Base-by-base conservation (phyloP, 2,329 filamentous ascomycete species). In the Metarhizium guizhouense region DNA sequence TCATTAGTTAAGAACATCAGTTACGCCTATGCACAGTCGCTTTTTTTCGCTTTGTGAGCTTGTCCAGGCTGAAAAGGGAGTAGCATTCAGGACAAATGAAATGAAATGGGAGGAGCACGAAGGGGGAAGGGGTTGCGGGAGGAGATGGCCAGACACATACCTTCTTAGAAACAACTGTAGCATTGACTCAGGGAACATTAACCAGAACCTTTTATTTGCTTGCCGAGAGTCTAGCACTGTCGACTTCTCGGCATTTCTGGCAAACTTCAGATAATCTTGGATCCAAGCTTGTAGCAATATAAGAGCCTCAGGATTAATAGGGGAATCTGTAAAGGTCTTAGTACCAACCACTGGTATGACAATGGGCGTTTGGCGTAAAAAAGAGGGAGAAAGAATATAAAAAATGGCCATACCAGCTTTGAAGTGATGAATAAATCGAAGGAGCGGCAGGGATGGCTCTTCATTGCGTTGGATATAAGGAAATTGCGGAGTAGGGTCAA, bases 151-250 rank as follows among this genome's bases (percentile, higher is more conserved):
- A 40, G 42, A 6, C 25, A 64, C 74, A 60, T 70, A 79, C 78
- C 71, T 75, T 56, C 74, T 70, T 38, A 54, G 60, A 36, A 58
- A 56, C 43, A 71, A 59, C 30, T 67, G 61, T 6, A 60, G 52
- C 18, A 82, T 69, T 10, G 84, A 61, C 0, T 78, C 75, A 0
- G 82, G 80, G 30, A 85, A 71, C 3, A 65, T 58, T 36, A 66
- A 60, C 82, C 82, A 86, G 59, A 85, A 78, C 3, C 69, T 63
- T 38, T 65, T 70, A 56, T 83, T 69, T 36, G 70, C 68, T 16
- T 65, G 67, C 55, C 74, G 78, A 2, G 75, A 74, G 30, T 76
- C 69, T n/a, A 74, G 64, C 6, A 75, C 70, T 3, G 63, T 61
- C 11, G 69, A 64, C 29, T 67, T 63, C 3, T 71, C 62, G 18